Base-by-base conservation (phyloP, 331 rosid species). In the Stylosanthes scabra region DNA sequence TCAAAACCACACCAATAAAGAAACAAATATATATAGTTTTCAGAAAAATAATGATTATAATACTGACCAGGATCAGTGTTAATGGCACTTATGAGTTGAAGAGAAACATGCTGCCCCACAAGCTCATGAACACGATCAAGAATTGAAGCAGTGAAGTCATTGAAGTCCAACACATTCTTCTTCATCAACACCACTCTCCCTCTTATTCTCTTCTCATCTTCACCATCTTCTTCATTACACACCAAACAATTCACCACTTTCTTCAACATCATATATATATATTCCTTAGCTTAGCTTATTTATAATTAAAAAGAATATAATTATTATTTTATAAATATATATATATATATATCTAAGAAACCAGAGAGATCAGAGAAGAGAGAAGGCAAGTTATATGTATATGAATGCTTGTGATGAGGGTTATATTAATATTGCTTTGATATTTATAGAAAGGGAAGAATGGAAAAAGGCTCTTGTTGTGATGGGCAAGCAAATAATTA, bases 111-210 rank as follows among this genome's bases (percentile, higher is more conserved):
- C 15, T 68, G 50, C 9, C 84, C 84, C 13, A 76, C 4, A 1
- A 80, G 27, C 63, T 83, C 87, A 1, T 83, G 75, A 67, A 83
- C 13, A 68, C 74, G 71, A 72, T 83, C 87, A 2, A 63, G 1
- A 14, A 80, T 1, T 8, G 87, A 83, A 3, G 84, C 82, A 25
- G 59, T 59, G 10, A 83, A 76, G 59, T 76, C 80, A 11, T 76
- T 80, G 60, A 80, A 25, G 61, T 83, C 87, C 64, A 83, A 7
- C 46, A 76, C 82, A 76, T 83, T 80, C 45, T 80, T 83, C 82
- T 83, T 80, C 87, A 80, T 83, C 64, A 83, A 34, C 0, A 80
- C 66, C 74, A 72, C 84, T 61, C 15, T 71, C 11, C 82, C 87
- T 71, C 3, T 61, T 1, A 83, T 63, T 5, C 11, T 16, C 5